Conservation (phyloP, 768 basidiomycete species). For the Xerocomus brunneocitrinus region DNA sequence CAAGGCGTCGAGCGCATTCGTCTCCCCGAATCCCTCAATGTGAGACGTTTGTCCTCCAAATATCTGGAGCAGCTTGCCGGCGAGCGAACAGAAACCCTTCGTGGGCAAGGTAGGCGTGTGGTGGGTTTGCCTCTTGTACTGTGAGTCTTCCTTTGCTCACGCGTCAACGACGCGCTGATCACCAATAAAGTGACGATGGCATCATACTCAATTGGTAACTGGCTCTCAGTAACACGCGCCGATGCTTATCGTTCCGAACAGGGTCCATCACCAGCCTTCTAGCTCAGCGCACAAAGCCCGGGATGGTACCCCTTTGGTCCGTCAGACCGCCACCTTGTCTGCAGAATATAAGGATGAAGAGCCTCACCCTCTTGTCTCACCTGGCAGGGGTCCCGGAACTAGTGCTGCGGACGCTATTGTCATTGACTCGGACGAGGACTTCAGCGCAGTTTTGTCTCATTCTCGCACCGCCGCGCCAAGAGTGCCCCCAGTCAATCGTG, state of each 20-base stretch:
- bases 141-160: slow-evolving; percentile 14
- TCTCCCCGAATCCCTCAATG: slow-evolving; percentile 7
- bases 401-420: slow-evolving; percentile 19
- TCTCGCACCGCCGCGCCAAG: neutral
- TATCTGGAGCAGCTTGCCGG: slow-evolving; percentile 12
- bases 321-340: neutral
- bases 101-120: slow-evolving; percentile 18
- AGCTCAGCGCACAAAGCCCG: neutral
- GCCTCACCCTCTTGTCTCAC: neutral
- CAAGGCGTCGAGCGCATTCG: slow-evolving; percentile 29
- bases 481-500: neutral
- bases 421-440: slow-evolving; percentile 20
- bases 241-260: slow-evolving; percentile 11
- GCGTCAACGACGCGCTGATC: slow-evolving; percentile 4
- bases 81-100: slow-evolving; percentile 19
- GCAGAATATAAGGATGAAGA: neutral
- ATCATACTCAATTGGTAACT: slow-evolving; percentile 29
- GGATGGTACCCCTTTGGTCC: neutral
- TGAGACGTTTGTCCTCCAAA: slow-evolving; percentile 7
- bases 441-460: neutral
- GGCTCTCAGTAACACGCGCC: neutral
- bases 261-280: slow-evolving; percentile 10
- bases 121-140: slow-evolving; percentile 24
- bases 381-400: slow-evolving; percentile 6
- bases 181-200: slow-evolving; percentile 21